Evolutionary conservation across 2,329 filamentous ascomycete genomes (phyloP).

Genomic region (Arachnomyces sp.): DNA sequence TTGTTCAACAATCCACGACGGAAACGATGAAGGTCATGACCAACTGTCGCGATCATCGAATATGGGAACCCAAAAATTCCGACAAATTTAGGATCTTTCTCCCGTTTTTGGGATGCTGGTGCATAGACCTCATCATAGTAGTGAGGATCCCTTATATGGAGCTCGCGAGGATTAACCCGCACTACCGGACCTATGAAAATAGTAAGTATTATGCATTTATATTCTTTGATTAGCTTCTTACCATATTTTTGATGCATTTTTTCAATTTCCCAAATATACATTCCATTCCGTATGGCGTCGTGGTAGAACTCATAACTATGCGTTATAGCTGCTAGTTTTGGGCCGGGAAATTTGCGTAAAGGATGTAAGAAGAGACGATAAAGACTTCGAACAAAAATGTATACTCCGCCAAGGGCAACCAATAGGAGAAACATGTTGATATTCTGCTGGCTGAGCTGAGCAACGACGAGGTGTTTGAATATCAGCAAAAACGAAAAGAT

Average conservation of each 20-base stretch:
- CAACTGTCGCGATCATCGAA: conserved; percentile 26
- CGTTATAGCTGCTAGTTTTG: conserved; percentile 20
- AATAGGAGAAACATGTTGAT: too few relatives aligned
- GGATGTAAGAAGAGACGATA: conserved; percentile 20
- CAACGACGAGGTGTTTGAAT: too few relatives aligned
- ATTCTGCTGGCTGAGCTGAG: too few relatives aligned
- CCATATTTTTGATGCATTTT: conserved; percentile 14
- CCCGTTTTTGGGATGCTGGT: conserved; percentile 11
- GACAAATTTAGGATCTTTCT: conserved; percentile 18
- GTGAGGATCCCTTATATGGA: conserved; percentile 28
- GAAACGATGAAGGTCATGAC: conserved; percentile 34
- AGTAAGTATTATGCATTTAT: background rate
- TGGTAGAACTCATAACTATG: conserved; percentile 22
- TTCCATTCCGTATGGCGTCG: conserved; percentile 15
- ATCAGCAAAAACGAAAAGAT: too few relatives aligned
- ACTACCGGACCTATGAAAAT: conserved; percentile 26
- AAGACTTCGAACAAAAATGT: conserved; percentile 3
- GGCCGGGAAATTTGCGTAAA: conserved; percentile 20
- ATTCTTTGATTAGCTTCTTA: background rate
- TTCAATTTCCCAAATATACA: conserved; percentile 10
- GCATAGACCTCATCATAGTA: conserved; percentile 29
- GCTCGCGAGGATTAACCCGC: conserved; percentile 29
- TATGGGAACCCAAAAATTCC: conserved; percentile 7
- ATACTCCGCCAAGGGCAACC: too few relatives aligned
- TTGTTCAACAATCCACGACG: conserved; percentile 35